Evolutionary conservation across 2,329 filamentous ascomycete genomes (phyloP).

Genomic region (Microdochium paspali): DNA sequence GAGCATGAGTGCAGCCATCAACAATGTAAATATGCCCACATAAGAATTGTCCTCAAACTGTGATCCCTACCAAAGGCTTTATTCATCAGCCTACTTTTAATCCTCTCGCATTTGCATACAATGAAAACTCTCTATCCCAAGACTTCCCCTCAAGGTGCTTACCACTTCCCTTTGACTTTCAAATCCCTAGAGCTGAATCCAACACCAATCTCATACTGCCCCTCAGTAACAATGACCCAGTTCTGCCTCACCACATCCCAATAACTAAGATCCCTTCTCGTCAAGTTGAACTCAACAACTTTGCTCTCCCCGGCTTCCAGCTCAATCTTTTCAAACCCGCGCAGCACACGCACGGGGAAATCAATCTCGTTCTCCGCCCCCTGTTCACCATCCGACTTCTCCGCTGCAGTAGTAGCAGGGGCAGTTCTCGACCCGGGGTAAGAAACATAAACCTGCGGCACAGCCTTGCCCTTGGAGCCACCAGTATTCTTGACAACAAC

Average conservation of each 20-base stretch:
- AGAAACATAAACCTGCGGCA: slow-evolving; percentile 36
- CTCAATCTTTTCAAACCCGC: slow-evolving; percentile 63
- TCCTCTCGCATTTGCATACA: neutral
- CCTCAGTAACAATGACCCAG: slow-evolving; percentile 52
- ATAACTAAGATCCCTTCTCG: slow-evolving; percentile 61
- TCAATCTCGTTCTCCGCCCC: slow-evolving; percentile 31
- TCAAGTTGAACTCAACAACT: slow-evolving; percentile 48
- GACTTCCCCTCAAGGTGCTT: neutral
- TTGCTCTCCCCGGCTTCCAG: slow-evolving; percentile 43
- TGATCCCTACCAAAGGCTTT: no score
- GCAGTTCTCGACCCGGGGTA: slow-evolving; percentile 22
- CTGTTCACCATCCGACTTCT: neutral
- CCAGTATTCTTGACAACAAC: slow-evolving; percentile 48
- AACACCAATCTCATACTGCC: slow-evolving; percentile 27
- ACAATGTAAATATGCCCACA: no score
- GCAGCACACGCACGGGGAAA: slow-evolving; percentile 58
- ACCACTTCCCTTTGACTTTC: neutral
- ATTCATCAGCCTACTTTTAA: no score
- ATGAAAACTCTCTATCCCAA: neutral
- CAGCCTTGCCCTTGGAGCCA: slow-evolving; percentile 26
- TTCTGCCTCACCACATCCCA: slow-evolving; percentile 62
- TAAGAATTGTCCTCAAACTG: no score
- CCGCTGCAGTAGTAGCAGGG: slow-evolving; percentile 4
- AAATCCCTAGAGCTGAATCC: slow-evolving; percentile 23
- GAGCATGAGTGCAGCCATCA: no score